These are phyloP conservation scores for Apodospora peruviana DNA, from an alignment of 495 filamentous ascomycete species.

Conservation along the genomic window DNA sequence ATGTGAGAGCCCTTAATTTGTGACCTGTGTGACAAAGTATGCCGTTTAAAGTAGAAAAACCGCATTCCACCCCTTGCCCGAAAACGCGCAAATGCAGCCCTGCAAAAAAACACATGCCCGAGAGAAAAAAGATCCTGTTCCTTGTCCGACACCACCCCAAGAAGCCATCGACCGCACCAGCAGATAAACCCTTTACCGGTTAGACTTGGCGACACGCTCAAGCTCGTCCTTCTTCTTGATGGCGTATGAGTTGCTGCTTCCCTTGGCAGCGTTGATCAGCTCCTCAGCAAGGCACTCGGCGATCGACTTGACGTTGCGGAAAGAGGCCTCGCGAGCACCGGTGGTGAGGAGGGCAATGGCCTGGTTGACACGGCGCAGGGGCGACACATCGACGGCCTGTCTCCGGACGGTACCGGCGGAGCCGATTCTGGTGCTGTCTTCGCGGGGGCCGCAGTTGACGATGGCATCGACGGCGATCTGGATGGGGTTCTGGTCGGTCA, in stretches of 20 bases:
- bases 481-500: constrained; percentile 99
- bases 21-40: constrained; percentile 45
- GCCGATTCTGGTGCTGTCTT: constrained; percentile 99
- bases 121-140: constrained; percentile 32
- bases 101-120: constrained; percentile 41
- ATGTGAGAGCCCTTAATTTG: constrained; percentile 36
- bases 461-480: constrained; percentile 99
- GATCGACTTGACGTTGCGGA: constrained; percentile 98
- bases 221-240: constrained; percentile 99
- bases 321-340: constrained; percentile 92
- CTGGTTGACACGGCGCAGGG: constrained; percentile 99
- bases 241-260: constrained; percentile 98
- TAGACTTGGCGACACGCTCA: constrained; percentile 99
- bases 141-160: constrained; percentile 9
- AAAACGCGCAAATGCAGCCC: constrained; percentile 46
- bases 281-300: constrained; percentile 99
- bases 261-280: constrained; percentile 99
- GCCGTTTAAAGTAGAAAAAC: constrained; percentile 33
- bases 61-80: constrained; percentile 36
- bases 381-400: constrained; percentile 99
- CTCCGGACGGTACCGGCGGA: constrained; percentile 98
- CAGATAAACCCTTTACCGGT: constrained; percentile 66
- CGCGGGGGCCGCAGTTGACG: constrained; percentile 99
- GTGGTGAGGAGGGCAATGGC: constrained; percentile 96
- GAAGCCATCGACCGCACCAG: constrained; percentile 30